Conservation (phyloP, 169 alveolate genomes). For the Babesia caballi region DNA sequence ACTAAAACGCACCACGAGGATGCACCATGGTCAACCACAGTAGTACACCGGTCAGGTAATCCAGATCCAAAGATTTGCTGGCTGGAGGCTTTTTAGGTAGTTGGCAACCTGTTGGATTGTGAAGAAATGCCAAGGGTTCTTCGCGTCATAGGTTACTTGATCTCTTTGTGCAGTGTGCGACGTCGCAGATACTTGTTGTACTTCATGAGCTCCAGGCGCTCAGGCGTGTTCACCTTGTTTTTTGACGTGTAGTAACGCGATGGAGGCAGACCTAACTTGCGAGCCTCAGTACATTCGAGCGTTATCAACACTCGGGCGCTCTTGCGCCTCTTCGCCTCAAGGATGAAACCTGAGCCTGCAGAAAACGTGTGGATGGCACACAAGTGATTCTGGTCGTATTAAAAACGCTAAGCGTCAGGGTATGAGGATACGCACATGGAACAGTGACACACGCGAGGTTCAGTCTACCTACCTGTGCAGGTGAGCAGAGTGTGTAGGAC, state of each 20-base stretch:
- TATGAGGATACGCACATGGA: no score
- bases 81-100: no score
- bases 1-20: not conserved
- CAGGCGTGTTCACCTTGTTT: constrained; percentile 77
- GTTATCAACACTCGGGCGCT: constrained; percentile 68
- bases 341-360: not conserved
- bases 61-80: no score
- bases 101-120: no score
- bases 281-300: constrained; percentile 76
- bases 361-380: not conserved
- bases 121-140: no score
- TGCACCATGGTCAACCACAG: no score
- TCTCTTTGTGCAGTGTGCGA: constrained; percentile 77
- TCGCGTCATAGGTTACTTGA: constrained; percentile 52
- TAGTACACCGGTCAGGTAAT: no score
- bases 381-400: no score
- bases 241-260: constrained; percentile 75
- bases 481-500: not conserved
- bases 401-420: no score
- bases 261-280: constrained; percentile 73
- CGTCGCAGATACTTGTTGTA: constrained; percentile 75
- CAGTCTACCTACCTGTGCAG: not conserved
- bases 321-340: constrained; percentile 42
- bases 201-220: constrained; percentile 73
- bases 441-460: not conserved